A percentile compares a stretch with the other conserved stretches of the same genome.
phyloP scores from a whole-genome alignment of 1,284 basidiomycete genomes.

The Cutaneotrichosporon cutaneum region DNA sequence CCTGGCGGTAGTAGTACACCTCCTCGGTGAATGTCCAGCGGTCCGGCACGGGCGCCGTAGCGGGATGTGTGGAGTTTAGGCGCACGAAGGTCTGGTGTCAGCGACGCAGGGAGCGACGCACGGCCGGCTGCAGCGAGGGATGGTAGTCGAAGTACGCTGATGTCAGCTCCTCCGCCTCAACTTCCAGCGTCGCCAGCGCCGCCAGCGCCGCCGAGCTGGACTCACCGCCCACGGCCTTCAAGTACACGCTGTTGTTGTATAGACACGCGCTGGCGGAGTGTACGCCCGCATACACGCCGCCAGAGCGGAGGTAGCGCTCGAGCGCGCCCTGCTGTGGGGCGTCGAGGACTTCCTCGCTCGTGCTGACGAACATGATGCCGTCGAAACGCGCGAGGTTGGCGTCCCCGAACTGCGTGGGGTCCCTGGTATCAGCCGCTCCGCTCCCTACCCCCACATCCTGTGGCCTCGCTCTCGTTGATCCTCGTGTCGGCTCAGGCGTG shows the following conservation, averaged over 20 bases:
- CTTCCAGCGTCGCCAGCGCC: background rate
- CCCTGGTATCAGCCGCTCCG: conserved; percentile 31
- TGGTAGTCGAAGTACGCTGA: conserved; percentile 72
- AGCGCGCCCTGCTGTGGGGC: conserved; percentile 62
- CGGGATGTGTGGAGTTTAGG: conserved; percentile 63
- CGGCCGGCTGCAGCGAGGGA: conserved; percentile 60
- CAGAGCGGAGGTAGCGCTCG: conserved; percentile 62
- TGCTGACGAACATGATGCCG: conserved; percentile 68
- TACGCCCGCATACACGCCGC: conserved; percentile 48
- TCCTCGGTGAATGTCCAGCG: conserved; percentile 61
- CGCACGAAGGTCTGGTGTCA: conserved; percentile 59
- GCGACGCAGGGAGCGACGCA: background rate
- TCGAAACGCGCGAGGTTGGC: conserved; percentile 62
- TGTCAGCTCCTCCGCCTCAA: background rate
- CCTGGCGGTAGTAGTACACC: conserved; percentile 71
- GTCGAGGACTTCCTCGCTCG: conserved; percentile 61
- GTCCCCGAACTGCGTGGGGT: conserved; percentile 62
- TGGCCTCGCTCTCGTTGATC: too few species aligned
- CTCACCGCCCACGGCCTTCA: conserved; percentile 55
- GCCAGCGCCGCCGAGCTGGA: background rate
- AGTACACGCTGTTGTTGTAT: conserved; percentile 64
- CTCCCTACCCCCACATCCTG: background rate
- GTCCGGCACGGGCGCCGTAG: conserved; percentile 63
- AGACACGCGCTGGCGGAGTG: conserved; percentile 67
- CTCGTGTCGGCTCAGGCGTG: background rate